Conservation (phyloP, 768 basidiomycete genomes). For the Flagelloscypha sp. region DNA sequence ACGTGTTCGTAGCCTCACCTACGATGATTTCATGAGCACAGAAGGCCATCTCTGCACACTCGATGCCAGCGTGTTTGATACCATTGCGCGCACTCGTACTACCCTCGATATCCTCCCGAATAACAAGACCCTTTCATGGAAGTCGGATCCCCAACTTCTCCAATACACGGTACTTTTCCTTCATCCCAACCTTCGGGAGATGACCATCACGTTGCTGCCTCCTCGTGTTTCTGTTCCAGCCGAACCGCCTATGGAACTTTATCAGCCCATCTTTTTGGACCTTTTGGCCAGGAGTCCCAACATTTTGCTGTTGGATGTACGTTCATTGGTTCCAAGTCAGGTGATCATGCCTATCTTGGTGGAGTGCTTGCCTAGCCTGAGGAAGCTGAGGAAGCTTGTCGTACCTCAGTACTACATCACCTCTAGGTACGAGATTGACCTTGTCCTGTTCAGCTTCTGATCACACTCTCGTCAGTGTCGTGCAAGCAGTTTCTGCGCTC, state of each 20-base stretch:
- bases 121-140: slow-evolving; percentile 45
- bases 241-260: slow-evolving; percentile 11
- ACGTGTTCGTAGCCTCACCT: slow-evolving; percentile 35
- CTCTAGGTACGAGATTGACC: too few relatives aligned
- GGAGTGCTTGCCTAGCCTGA: slow-evolving; percentile 30
- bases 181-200: slow-evolving; percentile 23
- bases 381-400: slow-evolving; percentile 37
- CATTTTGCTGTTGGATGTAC: slow-evolving; percentile 39
- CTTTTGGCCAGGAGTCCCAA: slow-evolving; percentile 43
- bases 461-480: too few relatives aligned
- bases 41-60: slow-evolving; percentile 16
- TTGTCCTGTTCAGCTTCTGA: too few relatives aligned
- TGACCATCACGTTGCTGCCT: slow-evolving; percentile 8
- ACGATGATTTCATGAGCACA: slow-evolving; percentile 11
- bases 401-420: slow-evolving; percentile 49
- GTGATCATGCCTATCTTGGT: slow-evolving; percentile 33
- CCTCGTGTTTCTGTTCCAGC: slow-evolving; percentile 24
- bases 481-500: slow-evolving; percentile 38
- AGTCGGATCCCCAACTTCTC: slow-evolving; percentile 18
- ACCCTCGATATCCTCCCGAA: slow-evolving; percentile 47
- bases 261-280: slow-evolving; percentile 25
- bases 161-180: slow-evolving; percentile 34
- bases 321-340: slow-evolving; percentile 30
- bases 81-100: slow-evolving; percentile 48
- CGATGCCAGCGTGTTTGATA: slow-evolving; percentile 37